Evolutionary conservation across 2,329 filamentous ascomycete genomes (phyloP).

Genomic region (Trichoderma breve): DNA sequence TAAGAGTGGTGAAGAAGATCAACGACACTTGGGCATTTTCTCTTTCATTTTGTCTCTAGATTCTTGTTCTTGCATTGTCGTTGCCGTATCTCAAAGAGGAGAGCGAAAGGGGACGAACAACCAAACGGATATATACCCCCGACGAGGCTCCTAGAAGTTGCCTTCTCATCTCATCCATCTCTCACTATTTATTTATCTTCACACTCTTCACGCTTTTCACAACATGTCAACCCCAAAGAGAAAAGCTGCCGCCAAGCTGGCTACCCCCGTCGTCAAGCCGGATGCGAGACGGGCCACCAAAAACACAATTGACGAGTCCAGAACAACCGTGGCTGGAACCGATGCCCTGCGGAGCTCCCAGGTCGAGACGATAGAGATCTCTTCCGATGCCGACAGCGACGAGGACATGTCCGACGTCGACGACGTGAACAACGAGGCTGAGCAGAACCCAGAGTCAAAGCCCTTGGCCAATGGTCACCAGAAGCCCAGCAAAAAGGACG

Average conservation of each 20-base stretch:
- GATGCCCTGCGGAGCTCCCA: slow-evolving; percentile 39
- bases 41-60: neutral
- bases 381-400: slow-evolving; percentile 53
- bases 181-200: neutral
- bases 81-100: neutral
- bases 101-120: neutral
- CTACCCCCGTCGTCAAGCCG: slow-evolving; percentile 52
- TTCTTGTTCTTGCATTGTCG: neutral
- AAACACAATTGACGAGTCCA: slow-evolving; percentile 57
- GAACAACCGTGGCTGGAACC: slow-evolving; percentile 50
- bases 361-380: slow-evolving; percentile 54
- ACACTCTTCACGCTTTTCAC: neutral
- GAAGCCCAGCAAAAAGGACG: slow-evolving; percentile 20
- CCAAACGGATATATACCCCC: neutral
- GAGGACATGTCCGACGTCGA: slow-evolving; percentile 48
- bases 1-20: neutral
- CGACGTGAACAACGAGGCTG: slow-evolving; percentile 29
- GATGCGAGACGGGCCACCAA: slow-evolving; percentile 52
- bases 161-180: neutral
- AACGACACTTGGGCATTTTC: neutral
- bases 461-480: slow-evolving; percentile 30
- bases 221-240: slow-evolving; percentile 60
- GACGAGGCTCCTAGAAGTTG: neutral
- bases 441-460: slow-evolving; percentile 20
- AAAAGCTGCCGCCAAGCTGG: slow-evolving; percentile 58